Evolutionary conservation across 805 yeast genomes (phyloP), one percentile per base, ranked within the genome.

Genomic region (Candida corydali): DNA sequence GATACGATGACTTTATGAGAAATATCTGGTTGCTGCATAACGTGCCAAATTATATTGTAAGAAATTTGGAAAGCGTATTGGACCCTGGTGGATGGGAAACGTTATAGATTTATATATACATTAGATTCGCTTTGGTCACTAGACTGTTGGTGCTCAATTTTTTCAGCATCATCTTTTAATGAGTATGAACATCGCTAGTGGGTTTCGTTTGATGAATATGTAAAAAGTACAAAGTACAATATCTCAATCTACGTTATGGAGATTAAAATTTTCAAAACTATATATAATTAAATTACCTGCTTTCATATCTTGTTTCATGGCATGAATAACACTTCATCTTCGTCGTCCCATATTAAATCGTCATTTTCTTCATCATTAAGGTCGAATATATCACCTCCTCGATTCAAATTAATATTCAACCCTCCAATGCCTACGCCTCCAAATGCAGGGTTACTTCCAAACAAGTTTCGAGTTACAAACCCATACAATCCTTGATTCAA

Each of bases 1-100:
- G 86, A 36, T 91, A 87, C 51, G 78, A 80, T 16, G 76, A 79
- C 28, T 70, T 89, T 39, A 73, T 73, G 14, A 70, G 80, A 36
- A 74, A 72, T 23, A 63, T 86, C 29, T 83, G 97, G 89, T 65
- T 89, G 14, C 81, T 76, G 38, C 89, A 87, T 51, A 85, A 84
- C 51, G 66, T 86, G 3, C 82, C 86, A 3, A 86, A 86, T 47
- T 69, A 72, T 30, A 80, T 89, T 23, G 88, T 87, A 1, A 69
- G 98, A 44, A 79, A 80, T 45, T 69, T 91, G 11, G 98, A 91
- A 49, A 78, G 82, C 26, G 75, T 74, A 6, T 60, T 82, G 23
- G 98, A 91, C 57, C 76, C 82, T 26, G 98, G 98, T 7, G 98
- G 98, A 0, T 91, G 98, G 98, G 93, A 84, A 48, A 85, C 93